Conservation (phyloP, 2,329 filamentous ascomycete genomes). For the Diaporthe citrichinensis region DNA sequence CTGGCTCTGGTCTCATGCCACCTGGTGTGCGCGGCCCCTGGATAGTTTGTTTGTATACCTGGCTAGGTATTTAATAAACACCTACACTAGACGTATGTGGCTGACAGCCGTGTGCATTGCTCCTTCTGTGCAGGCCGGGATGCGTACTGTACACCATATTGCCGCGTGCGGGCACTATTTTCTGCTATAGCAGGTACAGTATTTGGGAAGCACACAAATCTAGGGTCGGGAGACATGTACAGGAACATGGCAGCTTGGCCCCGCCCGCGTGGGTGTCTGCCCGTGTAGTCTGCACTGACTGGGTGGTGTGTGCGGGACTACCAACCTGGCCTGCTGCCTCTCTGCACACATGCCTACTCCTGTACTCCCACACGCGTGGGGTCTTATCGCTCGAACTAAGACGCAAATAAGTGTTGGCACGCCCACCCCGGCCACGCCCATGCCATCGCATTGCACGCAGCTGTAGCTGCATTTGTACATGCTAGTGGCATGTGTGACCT, state of each 20-base stretch:
- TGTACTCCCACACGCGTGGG: not conserved
- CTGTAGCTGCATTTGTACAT: not conserved
- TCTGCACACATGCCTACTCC: not conserved
- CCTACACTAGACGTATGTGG: conserved; percentile 1
- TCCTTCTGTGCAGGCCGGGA: not conserved
- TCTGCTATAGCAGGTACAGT: not conserved
- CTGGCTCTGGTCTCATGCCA: not conserved
- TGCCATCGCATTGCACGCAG: conserved; percentile 4
- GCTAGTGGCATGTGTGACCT: not conserved
- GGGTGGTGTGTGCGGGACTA: not conserved
- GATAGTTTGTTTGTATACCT: not conserved
- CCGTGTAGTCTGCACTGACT: conserved; percentile 1
- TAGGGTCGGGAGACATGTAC: not conserved
- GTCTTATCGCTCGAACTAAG: conserved; percentile 9
- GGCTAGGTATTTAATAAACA: not conserved
- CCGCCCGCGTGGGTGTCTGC: not conserved
- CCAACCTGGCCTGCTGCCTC: not conserved
- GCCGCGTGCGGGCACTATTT: not conserved
- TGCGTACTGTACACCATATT: not conserved
- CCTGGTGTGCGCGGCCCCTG: not conserved
- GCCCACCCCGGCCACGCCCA: not conserved
- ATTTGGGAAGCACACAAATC: not conserved
- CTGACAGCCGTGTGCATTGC: not conserved
- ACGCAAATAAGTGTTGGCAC: not conserved
- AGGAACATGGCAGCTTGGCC: not conserved